Evolutionary conservation across 805 yeast species (phyloP).

Genomic region (Wickerhamiella cacticola): DNA sequence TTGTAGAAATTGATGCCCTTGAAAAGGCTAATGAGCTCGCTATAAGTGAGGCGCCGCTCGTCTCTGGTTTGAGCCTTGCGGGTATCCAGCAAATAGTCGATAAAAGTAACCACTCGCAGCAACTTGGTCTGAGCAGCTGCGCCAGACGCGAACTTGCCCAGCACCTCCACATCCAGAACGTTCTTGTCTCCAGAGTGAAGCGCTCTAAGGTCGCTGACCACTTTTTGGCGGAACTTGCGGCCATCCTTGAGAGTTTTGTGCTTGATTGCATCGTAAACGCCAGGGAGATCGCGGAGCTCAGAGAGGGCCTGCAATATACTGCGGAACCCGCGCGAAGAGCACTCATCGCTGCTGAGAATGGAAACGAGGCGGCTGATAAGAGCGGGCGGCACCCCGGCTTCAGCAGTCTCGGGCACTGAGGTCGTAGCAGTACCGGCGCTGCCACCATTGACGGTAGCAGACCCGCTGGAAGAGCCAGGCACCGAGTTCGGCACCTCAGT

Average conservation of each 20-base stretch:
- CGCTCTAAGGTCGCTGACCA: neutral
- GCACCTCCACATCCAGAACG: slow-evolving; percentile 42
- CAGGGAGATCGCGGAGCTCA: slow-evolving; percentile 49
- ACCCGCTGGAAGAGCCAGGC: neutral
- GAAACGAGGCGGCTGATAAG: slow-evolving; percentile 45
- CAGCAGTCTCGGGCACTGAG: neutral
- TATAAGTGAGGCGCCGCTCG: slow-evolving; percentile 19
- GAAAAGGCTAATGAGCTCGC: slow-evolving; percentile 28
- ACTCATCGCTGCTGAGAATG: slow-evolving; percentile 66
- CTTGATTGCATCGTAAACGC: slow-evolving; percentile 8
- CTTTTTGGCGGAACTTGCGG: slow-evolving; percentile 8
- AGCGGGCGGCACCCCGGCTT: neutral
- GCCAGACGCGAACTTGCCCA: slow-evolving; percentile 61
- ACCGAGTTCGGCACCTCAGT: neutral
- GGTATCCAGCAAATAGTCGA: slow-evolving; percentile 63
- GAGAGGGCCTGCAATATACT: slow-evolving; percentile 74
- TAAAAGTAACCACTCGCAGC: slow-evolving; percentile 73
- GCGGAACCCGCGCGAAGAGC: slow-evolving; percentile 74
- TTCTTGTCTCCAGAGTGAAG: slow-evolving; percentile 25
- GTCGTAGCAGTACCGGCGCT: neutral
- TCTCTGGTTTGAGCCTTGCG: slow-evolving; percentile 16
- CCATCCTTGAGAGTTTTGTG: slow-evolving; percentile 8
- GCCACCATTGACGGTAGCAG: neutral
- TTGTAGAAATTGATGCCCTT: slow-evolving; percentile 57
- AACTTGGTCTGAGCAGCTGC: slow-evolving; percentile 82